These are phyloP conservation scores for Aspergillus uvarum DNA, from an alignment of 2,329 filamentous ascomycete species.

Conservation along the genomic window DNA sequence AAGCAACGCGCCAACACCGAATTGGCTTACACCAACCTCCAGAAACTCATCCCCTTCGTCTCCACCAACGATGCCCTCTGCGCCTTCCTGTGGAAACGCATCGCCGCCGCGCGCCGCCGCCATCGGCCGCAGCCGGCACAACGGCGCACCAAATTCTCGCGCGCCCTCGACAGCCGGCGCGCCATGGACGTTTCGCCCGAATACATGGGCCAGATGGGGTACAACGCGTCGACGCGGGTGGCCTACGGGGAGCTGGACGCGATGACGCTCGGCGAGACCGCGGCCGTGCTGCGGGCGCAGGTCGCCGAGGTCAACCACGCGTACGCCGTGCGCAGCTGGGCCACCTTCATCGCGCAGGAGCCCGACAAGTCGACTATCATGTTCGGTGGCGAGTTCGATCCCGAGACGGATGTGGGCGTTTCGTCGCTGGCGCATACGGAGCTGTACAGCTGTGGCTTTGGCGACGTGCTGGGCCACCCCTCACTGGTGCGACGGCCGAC, in stretches of 20 bases:
- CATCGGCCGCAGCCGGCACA: neutral
- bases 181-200: constrained; percentile 2
- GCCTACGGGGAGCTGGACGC: neutral
- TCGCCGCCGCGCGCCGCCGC: constrained; percentile 4
- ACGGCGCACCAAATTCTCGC: neutral
- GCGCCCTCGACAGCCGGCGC: constrained; percentile 9
- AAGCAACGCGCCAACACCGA: neutral
- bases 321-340: constrained; percentile 11
- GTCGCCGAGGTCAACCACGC: neutral
- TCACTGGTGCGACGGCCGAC: neutral
- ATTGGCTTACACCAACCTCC: neutral
- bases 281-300: neutral
- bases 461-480: neutral
- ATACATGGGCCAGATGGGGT: constrained; percentile 13
- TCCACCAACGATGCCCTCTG: constrained; percentile 7
- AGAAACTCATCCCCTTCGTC: neutral
- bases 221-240: neutral
- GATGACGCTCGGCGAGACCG: neutral
- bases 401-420: neutral
- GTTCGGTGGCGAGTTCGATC: constrained; percentile 4
- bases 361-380: constrained; percentile 4
- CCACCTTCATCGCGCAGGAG: constrained; percentile 7
- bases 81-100: constrained; percentile 12
- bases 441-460: neutral
- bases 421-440: neutral